phyloP scores from a whole-genome alignment of 1,284 basidiomycete species.

The Trichosporon asahii region DNA sequence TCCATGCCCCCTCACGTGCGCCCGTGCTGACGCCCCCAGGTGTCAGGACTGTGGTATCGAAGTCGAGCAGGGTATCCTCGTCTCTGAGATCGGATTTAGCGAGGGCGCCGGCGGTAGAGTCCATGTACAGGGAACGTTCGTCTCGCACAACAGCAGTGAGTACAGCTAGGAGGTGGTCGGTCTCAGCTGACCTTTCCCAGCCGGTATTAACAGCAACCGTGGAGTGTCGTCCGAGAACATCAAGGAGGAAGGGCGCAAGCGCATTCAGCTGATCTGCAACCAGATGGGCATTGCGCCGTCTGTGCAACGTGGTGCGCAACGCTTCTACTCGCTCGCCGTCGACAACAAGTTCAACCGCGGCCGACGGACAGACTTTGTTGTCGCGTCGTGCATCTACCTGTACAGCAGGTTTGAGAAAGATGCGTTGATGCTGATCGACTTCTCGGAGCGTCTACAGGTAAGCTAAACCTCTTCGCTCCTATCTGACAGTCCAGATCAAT shows the following conservation, averaged over 20 bases:
- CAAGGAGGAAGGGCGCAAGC: slow-evolving; percentile 59
- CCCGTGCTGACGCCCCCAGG: slow-evolving; percentile 26
- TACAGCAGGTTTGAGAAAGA: slow-evolving; percentile 85
- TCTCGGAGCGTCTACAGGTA: slow-evolving; percentile 85
- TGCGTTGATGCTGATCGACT: slow-evolving; percentile 97
- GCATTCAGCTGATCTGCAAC: slow-evolving; percentile 75
- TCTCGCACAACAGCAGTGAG: slow-evolving; percentile 88
- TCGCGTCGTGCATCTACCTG: slow-evolving; percentile 92
- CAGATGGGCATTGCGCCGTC: slow-evolving; percentile 74
- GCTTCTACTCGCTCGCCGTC: slow-evolving; percentile 89
- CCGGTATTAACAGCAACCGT: slow-evolving; percentile 32
- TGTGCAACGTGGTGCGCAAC: slow-evolving; percentile 74
- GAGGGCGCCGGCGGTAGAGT: slow-evolving; percentile 89
- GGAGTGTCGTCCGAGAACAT: slow-evolving; percentile 37
- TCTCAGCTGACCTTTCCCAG: slow-evolving; percentile 18
- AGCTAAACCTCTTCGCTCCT: slow-evolving; percentile 23
- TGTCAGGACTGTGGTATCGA: slow-evolving; percentile 83
- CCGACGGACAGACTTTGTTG: slow-evolving; percentile 84
- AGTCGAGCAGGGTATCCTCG: slow-evolving; percentile 90
- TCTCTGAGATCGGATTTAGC: slow-evolving; percentile 88
- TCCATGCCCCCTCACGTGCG: neutral
- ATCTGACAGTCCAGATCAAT: slow-evolving; percentile 67
- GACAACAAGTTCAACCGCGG: slow-evolving; percentile 93
- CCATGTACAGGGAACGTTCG: slow-evolving; percentile 90
- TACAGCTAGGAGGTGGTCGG: slow-evolving; percentile 25